Conservation (phyloP, 106 monocot genomes). For the Dioscorea alata region DNA sequence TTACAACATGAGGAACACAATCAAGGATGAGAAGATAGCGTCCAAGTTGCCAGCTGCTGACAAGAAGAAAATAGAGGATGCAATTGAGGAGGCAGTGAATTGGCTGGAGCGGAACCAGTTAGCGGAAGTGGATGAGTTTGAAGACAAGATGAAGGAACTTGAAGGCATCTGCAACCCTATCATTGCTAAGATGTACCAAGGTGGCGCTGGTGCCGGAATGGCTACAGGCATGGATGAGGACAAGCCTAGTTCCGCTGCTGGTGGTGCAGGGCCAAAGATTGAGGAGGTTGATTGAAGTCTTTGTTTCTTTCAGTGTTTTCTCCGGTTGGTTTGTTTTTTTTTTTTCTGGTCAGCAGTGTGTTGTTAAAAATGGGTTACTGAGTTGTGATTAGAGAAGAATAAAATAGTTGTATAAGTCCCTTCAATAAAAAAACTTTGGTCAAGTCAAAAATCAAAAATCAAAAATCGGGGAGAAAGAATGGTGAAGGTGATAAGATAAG, state of each 20-base stretch:
- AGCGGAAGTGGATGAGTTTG: constrained; percentile 44
- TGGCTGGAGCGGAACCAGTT: constrained; percentile 49
- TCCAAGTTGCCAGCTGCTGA: constrained; percentile 29
- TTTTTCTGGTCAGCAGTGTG: not conserved
- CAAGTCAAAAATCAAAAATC: too few relatives aligned
- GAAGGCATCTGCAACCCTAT: constrained; percentile 49
- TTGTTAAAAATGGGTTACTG: not conserved
- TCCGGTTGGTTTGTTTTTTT: not conserved
- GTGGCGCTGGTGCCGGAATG: constrained; percentile 6
- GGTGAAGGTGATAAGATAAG: too few relatives aligned
- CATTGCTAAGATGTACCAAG: constrained; percentile 41
- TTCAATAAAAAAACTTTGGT: too few relatives aligned
- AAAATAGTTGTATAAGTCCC: not conserved
- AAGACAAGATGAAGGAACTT: constrained; percentile 54
- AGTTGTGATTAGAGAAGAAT: not conserved
- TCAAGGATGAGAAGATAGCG: constrained; percentile 49
- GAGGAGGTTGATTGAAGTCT: constrained; percentile 32
- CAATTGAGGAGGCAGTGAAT: constrained; percentile 26
- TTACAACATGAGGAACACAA: constrained; percentile 55
- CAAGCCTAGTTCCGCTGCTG: constrained; percentile 5
- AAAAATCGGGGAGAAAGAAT: too few relatives aligned
- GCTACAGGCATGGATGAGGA: constrained; percentile 32
- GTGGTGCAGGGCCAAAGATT: constrained; percentile 35
- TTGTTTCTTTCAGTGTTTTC: not conserved
- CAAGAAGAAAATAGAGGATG: constrained; percentile 67